Evolutionary conservation across 2,329 filamentous ascomycete genomes (phyloP), one percentile per base, ranked within the genome.

Genomic region (Diplodia intermedia): DNA sequence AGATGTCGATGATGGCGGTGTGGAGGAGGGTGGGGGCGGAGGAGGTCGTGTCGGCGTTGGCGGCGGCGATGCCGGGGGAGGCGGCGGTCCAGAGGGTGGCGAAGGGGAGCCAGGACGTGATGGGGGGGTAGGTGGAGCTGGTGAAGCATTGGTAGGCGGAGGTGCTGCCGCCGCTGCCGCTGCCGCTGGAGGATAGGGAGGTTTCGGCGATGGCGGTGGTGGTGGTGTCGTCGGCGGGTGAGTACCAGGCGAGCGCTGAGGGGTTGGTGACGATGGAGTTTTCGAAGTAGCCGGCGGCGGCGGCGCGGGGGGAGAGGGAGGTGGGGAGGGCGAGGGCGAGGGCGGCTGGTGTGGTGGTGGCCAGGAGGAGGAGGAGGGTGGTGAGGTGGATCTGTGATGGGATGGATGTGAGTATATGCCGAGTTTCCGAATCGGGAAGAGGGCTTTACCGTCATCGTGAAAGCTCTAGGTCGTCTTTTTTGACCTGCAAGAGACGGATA

Each of bases 1-100:
- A 49, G 29, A 73, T 66, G 12, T 43, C 5, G 33, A 69, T 38
- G 53, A 72, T 70, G 11, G 31, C 43, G 12, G 18, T 18, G 53
- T 18, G 63, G 20, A 66, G 20, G 26, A 38, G 33, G 3, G 36
- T 29, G 3, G 40, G 40, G 23, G 38, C 23, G 54, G 23, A 33
- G 11, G 18, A 15, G 33, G 23, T n/a, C n/a, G n/a, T 11, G 47
- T 4, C 11, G 29, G 9, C n/a, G 26, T 12, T 40, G n/a, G 11
- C 7, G 52, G 26, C 23, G 38, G 50, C n/a, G 50, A 43, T 55
- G 36, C 31, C 43, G 36, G 14, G 14, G 4, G 53, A 38, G 65
- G 33, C 9, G 33, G 2, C 3, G 31, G 53, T 11, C 65, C 65
- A 67, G 31, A 67, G 65, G 2, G 65, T 8, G 20, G 50, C 31